A percentile compares a stretch with the other conserved stretches of the same genome.
phyloP scores from a whole-genome alignment of 257 asterid species.

The Rhazya stricta region DNA sequence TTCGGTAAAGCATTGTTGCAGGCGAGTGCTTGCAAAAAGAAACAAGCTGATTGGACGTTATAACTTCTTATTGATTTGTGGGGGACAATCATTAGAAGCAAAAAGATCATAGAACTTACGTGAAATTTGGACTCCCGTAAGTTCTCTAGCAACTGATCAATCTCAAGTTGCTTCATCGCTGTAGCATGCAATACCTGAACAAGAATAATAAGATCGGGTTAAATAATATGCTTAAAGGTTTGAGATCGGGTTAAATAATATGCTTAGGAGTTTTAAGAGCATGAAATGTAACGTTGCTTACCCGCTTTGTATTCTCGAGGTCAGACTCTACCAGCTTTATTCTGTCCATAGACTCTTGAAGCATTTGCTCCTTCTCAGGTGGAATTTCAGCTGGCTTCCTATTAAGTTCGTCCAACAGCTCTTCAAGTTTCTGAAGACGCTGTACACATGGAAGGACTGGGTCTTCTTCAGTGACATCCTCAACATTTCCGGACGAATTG shows the following conservation, averaged over 20 bases:
- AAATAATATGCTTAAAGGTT: slow-evolving; percentile 6
- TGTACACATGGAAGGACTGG: slow-evolving; percentile 54
- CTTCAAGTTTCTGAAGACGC: slow-evolving; percentile 78
- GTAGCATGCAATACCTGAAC: slow-evolving; percentile 67
- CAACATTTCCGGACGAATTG: slow-evolving; percentile 22
- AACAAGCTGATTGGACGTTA: neutral
- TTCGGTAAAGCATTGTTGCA: neutral
- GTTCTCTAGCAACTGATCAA: slow-evolving; percentile 64
- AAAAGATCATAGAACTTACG: slow-evolving; percentile 35
- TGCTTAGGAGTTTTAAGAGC: slow-evolving; percentile 10
- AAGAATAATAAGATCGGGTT: slow-evolving; percentile 13
- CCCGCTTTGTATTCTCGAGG: slow-evolving; percentile 86
- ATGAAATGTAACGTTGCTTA: slow-evolving; percentile 24
- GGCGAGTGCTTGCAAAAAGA: neutral
- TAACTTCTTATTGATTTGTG: neutral
- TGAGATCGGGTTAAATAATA: slow-evolving; percentile 4
- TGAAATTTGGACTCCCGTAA: slow-evolving; percentile 49
- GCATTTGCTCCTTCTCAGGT: slow-evolving; percentile 74
- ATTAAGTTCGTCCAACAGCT: slow-evolving; percentile 60
- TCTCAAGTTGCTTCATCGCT: slow-evolving; percentile 71
- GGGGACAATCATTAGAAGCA: neutral
- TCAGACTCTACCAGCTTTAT: slow-evolving; percentile 76
- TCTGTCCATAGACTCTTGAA: slow-evolving; percentile 78
- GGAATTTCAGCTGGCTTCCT: slow-evolving; percentile 82
- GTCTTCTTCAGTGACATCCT: slow-evolving; percentile 32